A percentile compares a stretch with the other conserved stretches of the same genome.
Evolutionary conservation across 2,329 filamentous ascomycete genomes (phyloP).

Genomic region (Penicillium sp.): DNA sequence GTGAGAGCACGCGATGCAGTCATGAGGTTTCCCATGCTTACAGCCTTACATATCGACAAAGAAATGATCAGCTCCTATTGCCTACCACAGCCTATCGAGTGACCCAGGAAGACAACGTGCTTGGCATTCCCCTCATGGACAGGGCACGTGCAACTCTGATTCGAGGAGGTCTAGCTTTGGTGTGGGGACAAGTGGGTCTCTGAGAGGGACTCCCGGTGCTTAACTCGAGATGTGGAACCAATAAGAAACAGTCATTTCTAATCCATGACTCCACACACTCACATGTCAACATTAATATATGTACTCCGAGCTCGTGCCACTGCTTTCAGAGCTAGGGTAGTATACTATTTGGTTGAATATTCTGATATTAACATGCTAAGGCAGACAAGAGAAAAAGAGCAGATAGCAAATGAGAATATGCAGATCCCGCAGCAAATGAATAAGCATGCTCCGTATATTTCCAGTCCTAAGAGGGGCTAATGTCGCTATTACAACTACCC

Average conservation of each 20-base stretch:
- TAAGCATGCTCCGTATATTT: not conserved
- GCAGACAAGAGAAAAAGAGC: too few relatives aligned
- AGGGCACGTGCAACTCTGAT: constrained; percentile 20
- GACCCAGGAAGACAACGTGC: constrained; percentile 16
- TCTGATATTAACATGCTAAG: too few relatives aligned
- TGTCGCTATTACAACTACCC: not conserved
- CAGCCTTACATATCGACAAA: not conserved
- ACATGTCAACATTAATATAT: not conserved
- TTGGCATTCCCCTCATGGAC: constrained; percentile 9
- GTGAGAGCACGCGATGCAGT: constrained; percentile 9
- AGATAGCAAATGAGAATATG: too few relatives aligned
- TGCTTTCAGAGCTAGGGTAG: too few relatives aligned
- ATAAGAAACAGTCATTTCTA: constrained; percentile 3
- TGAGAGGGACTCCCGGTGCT: constrained; percentile 8
- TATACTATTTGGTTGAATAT: too few relatives aligned
- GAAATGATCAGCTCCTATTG: constrained; percentile 4
- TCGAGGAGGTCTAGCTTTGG: constrained; percentile 7
- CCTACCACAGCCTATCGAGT: constrained; percentile 14
- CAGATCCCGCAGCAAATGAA: too few relatives aligned
- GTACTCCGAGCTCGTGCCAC: too few relatives aligned
- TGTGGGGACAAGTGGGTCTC: not conserved
- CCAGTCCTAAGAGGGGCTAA: not conserved
- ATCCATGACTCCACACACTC: not conserved
- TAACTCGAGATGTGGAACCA: constrained; percentile 6
- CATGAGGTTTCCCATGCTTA: not conserved